phyloP scores from a whole-genome alignment of 495 filamentous ascomycete species.

The Ascobolus immersus region DNA sequence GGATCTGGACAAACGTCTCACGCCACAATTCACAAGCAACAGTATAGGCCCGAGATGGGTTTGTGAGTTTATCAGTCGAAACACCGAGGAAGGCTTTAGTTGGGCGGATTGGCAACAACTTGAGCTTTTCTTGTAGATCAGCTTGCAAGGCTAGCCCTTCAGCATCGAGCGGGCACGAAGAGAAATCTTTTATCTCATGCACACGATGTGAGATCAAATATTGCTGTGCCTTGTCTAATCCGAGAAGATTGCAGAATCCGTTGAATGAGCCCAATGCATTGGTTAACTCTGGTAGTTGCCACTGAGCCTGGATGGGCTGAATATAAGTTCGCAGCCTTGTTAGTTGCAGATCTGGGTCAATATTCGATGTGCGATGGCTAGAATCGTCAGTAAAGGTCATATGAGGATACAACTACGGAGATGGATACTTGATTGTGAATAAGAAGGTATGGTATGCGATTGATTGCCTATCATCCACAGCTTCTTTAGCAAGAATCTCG shows the following conservation, averaged over 20 bases:
- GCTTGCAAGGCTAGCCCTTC: conserved; percentile 56
- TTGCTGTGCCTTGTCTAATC: conserved; percentile 49
- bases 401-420: not conserved
- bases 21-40: conserved; percentile 59
- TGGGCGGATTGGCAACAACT: conserved; percentile 53
- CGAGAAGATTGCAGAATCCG: conserved; percentile 55
- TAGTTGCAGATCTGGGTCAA: conserved; percentile 39
- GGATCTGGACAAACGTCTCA: conserved; percentile 51
- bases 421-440: conserved; percentile 61
- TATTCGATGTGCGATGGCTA: conserved; percentile 52
- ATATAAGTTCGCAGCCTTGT: conserved; percentile 46
- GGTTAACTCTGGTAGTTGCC: conserved; percentile 46
- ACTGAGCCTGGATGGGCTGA: conserved; percentile 49
- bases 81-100: conserved; percentile 77
- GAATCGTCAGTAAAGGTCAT: not conserved
- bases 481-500: conserved; percentile 47
- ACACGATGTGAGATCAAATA: conserved; percentile 51
- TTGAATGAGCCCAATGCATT: conserved; percentile 46
- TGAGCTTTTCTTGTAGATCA: conserved; percentile 46
- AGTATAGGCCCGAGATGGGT: conserved; percentile 35
- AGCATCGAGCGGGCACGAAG: conserved; percentile 41
- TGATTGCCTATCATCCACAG: conserved; percentile 32
- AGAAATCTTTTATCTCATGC: conserved; percentile 62
- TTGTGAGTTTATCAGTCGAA: conserved; percentile 68
- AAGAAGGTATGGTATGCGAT: conserved; percentile 48